Percentiles rank a stretch among this genome's conserved stretches.
These are phyloP conservation scores for Globisporangium yorkense DNA, from an alignment of 352 stramenopile genomes.

Conservation along the genomic window DNA sequence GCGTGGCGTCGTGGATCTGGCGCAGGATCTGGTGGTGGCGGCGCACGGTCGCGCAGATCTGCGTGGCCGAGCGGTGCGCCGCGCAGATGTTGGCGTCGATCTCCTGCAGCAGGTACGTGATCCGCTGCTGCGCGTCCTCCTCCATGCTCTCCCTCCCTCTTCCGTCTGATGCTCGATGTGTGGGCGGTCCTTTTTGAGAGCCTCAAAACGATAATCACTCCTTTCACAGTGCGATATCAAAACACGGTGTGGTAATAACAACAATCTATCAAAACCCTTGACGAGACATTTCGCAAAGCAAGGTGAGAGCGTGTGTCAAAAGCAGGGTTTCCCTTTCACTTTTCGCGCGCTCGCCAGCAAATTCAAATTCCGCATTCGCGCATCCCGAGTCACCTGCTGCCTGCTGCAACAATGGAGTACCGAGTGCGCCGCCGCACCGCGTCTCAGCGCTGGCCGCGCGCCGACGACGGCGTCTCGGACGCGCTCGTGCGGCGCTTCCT, in stretches of 20 bases:
- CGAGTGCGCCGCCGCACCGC: slow-evolving; percentile 44
- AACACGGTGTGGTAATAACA: background rate
- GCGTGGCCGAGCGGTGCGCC: slow-evolving; percentile 66
- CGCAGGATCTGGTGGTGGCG: slow-evolving; percentile 71
- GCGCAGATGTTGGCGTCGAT: slow-evolving; percentile 81
- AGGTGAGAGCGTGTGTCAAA: slow-evolving; percentile 6
- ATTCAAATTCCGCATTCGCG: slow-evolving; percentile 15
- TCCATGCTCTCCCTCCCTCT: slow-evolving; percentile 35
- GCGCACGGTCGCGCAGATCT: slow-evolving; percentile 64
- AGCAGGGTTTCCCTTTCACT: slow-evolving; percentile 11
- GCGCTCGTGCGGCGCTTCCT: slow-evolving; percentile 61
- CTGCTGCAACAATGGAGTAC: slow-evolving; percentile 21
- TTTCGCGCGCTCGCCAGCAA: slow-evolving; percentile 14
- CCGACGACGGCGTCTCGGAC: slow-evolving; percentile 23
- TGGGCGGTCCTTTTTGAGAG: background rate
- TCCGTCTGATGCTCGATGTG: slow-evolving; percentile 6
- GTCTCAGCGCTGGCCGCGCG: background rate
- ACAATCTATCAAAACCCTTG: background rate
- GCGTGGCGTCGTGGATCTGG: slow-evolving; percentile 67
- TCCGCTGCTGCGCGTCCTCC: slow-evolving; percentile 68
- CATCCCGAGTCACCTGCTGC: background rate
- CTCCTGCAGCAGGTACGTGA: slow-evolving; percentile 82
- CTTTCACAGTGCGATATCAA: background rate
- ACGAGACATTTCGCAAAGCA: background rate
- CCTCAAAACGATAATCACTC: background rate